Conservation (phyloP, 192 early-diverging fungal genomes). For the Coemansia nantahalensis region DNA sequence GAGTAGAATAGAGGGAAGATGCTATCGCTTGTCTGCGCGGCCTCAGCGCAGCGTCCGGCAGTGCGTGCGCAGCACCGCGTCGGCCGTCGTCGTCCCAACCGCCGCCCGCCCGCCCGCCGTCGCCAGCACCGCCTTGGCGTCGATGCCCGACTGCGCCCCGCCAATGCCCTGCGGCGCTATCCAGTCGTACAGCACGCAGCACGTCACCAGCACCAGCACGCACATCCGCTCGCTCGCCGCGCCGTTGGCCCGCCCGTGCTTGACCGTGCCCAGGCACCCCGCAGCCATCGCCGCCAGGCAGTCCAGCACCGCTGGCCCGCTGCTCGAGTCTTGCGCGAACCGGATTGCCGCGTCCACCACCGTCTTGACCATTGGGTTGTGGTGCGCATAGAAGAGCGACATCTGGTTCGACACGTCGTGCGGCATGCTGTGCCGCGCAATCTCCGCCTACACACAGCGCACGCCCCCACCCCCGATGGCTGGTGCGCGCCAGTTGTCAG, state of each 20-base stretch:
- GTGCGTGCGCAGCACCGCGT: slow-evolving; percentile 41
- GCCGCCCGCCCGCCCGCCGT: slow-evolving; percentile 26
- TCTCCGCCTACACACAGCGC: slow-evolving; percentile 52
- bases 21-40: not conserved
- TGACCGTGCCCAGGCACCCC: slow-evolving; percentile 76
- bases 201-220: slow-evolving; percentile 82
- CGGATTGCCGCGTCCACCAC: slow-evolving; percentile 78
- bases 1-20: not conserved
- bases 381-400: slow-evolving; percentile 96
- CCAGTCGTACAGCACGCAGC: slow-evolving; percentile 91
- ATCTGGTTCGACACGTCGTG: slow-evolving; percentile 91
- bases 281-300: slow-evolving; percentile 72
- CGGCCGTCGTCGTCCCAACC: slow-evolving; percentile 35
- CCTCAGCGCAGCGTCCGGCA: slow-evolving; percentile 39
- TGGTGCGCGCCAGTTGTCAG: no score
- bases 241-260: slow-evolving; percentile 59
- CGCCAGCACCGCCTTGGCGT: slow-evolving; percentile 57
- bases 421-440: slow-evolving; percentile 63
- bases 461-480: no score
- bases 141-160: slow-evolving; percentile 72
- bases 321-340: slow-evolving; percentile 61
- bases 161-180: slow-evolving; percentile 77
- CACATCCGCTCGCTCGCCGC: slow-evolving; percentile 68
- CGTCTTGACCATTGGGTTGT: slow-evolving; percentile 87
- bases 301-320: slow-evolving; percentile 57